phyloP scores from a whole-genome alignment of 495 filamentous ascomycete genomes.

The Penicillium angulare region DNA sequence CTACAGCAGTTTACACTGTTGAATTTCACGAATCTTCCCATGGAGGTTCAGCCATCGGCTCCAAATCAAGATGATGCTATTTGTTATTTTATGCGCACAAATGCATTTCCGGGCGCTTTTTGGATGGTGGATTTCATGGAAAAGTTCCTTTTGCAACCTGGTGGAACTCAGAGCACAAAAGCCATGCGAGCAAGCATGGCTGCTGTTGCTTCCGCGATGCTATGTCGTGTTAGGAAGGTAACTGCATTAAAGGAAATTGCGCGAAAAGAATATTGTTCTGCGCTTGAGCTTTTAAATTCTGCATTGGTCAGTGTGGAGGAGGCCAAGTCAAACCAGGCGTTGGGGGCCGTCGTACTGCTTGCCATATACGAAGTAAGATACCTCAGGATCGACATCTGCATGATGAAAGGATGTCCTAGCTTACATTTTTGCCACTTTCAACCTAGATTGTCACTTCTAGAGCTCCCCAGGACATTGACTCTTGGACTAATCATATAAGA shows the following conservation, averaged over 20 bases:
- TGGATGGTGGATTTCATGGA: slow-evolving; percentile 29
- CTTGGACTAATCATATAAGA: slow-evolving; percentile 59
- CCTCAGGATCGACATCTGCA: neutral
- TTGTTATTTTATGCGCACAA: slow-evolving; percentile 44
- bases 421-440: slow-evolving; percentile 10
- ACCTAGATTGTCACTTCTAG: slow-evolving; percentile 48
- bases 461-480: slow-evolving; percentile 41
- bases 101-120: slow-evolving; percentile 35
- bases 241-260: slow-evolving; percentile 36
- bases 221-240: slow-evolving; percentile 41
- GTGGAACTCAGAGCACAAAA: slow-evolving; percentile 22
- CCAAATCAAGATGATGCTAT: slow-evolving; percentile 36
- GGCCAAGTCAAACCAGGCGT: slow-evolving; percentile 58
- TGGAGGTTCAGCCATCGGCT: slow-evolving; percentile 24
- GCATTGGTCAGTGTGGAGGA: slow-evolving; percentile 54
- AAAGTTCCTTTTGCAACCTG: slow-evolving; percentile 20
- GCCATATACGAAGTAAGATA: slow-evolving; percentile 46
- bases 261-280: slow-evolving; percentile 47
- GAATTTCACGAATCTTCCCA: slow-evolving; percentile 8
- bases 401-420: slow-evolving; percentile 1
- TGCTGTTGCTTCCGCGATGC: slow-evolving; percentile 52
- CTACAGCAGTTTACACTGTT: slow-evolving; percentile 5
- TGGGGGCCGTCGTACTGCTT: slow-evolving; percentile 61
- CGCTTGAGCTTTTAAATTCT: slow-evolving; percentile 47
- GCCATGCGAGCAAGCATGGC: slow-evolving; percentile 45